Conservation (phyloP, 1,284 basidiomycete species). For the Apiotrichum gracile region DNA sequence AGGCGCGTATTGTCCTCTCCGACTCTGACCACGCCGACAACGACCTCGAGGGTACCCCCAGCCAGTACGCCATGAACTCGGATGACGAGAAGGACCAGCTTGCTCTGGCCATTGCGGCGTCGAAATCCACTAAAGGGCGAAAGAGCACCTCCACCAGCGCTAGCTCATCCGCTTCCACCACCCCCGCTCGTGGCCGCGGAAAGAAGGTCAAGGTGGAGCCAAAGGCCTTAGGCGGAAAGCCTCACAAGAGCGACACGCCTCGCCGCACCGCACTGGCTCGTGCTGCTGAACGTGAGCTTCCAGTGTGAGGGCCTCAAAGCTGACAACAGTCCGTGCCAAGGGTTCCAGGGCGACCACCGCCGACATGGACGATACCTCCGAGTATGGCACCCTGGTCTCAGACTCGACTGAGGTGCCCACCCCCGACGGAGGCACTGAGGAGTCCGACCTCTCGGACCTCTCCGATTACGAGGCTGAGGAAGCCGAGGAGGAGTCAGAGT, state of each 20-base stretch:
- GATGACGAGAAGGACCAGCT: slow-evolving; percentile 29
- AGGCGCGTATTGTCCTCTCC: slow-evolving; percentile 4
- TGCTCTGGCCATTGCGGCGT: slow-evolving; percentile 15
- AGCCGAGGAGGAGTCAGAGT: not conserved
- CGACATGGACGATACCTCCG: not conserved
- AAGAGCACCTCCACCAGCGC: not conserved
- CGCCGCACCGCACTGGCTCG: slow-evolving; percentile 7
- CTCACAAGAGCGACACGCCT: slow-evolving; percentile 13
- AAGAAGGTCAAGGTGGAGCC: not conserved
- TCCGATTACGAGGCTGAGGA: slow-evolving; percentile 8
- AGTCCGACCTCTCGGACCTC: slow-evolving; percentile 6
- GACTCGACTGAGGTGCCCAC: not conserved
- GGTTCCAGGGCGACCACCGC: not conserved
- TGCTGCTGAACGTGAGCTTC: slow-evolving; percentile 11
- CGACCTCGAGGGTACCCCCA: not conserved
- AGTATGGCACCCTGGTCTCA: not conserved
- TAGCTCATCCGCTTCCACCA: not conserved
- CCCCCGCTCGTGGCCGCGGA: not conserved
- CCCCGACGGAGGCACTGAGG: not conserved
- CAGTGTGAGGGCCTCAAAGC: no score
- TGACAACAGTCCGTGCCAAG: not conserved
- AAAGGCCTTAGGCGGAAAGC: slow-evolving; percentile 5
- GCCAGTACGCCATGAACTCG: slow-evolving; percentile 27
- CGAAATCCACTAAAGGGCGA: slow-evolving; percentile 1
- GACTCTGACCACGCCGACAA: not conserved